Base-by-base conservation (phyloP, 306 rosid genomes). In the Ceratonia siliqua region DNA sequence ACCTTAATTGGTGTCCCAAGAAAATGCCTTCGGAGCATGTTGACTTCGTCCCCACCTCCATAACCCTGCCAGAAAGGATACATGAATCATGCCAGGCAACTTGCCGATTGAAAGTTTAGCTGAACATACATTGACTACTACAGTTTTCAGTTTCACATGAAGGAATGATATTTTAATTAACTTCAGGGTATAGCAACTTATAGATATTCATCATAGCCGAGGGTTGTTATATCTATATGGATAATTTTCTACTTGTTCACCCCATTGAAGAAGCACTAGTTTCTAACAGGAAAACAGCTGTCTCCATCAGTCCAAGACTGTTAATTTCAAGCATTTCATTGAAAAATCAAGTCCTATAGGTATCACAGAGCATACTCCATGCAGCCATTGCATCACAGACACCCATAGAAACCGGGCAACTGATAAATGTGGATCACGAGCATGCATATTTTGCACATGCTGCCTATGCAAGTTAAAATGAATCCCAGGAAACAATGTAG, bases 1-100 rank as follows among this genome's bases (percentile, higher is more conserved):
- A 94, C 74, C 88, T 87, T 90, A 35, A 82, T 66, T 48, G 87
- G 62, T 68, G 86, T 88, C 81, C 95, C 93, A 75, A 72, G 39
- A 6, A 94, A 81, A 84, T 86, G 97, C 78, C 98, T 91, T 32
- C 22, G 83, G 17, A 94, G 94, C 97, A 94, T 94, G 82, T 76
- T 88, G 74, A 91, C 89, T 76, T 94, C 98, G 81, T 94, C 98
- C 27, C 98, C 97, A 62, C 97, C 91, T 62, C 89, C 91, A 89
- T 94, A 94, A 68, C 98, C 98, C 98, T 94, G 79, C 63, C 46
- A 78, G 39, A 57, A 65, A 62, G 36, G 43, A 77, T 24, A 73
- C 45, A 81, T n/a, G 10, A 57, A 77, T 63, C 30, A 30, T 52
- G 55, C 73, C 4, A 65, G 13, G 73, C 13, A 83, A 39, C 62